Percentiles rank a stretch among this genome's conserved stretches.
Conservation (phyloP, 1,284 basidiomycete species). For the Boletus smithii region DNA sequence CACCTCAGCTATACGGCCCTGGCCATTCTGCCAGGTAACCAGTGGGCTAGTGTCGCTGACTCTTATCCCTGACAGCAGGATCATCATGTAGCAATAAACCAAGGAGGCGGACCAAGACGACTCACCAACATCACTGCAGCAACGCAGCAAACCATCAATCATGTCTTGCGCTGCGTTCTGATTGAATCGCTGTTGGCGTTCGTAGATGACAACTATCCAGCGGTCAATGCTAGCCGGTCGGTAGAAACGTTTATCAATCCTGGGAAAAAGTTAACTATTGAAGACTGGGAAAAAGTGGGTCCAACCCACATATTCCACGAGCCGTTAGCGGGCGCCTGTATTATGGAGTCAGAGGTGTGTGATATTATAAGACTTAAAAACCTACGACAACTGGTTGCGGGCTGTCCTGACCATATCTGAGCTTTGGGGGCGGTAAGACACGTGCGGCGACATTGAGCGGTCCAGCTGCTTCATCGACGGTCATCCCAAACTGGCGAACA, state of each 20-base stretch:
- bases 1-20: slow-evolving; percentile 50
- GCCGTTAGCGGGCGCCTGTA: slow-evolving; percentile 57
- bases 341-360: neutral
- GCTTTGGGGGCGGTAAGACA: slow-evolving; percentile 54
- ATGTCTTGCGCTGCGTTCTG: slow-evolving; percentile 45
- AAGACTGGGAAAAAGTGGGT: neutral
- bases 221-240: slow-evolving; percentile 46
- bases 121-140: slow-evolving; percentile 57
- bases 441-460: slow-evolving; percentile 58
- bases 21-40: slow-evolving; percentile 51
- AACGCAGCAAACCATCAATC: slow-evolving; percentile 44
- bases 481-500: slow-evolving; percentile 63
- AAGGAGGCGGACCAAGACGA: slow-evolving; percentile 6
- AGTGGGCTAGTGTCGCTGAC: slow-evolving; percentile 42
- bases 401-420: slow-evolving; percentile 56
- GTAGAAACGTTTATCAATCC: slow-evolving; percentile 66
- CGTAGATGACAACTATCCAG: slow-evolving; percentile 66
- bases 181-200: slow-evolving; percentile 52
- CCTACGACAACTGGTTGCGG: slow-evolving; percentile 53
- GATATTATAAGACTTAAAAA: neutral
- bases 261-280: slow-evolving; percentile 25
- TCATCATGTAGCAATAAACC: neutral
- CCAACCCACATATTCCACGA: slow-evolving; percentile 63
- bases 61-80: slow-evolving; percentile 44
- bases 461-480: slow-evolving; percentile 45